These are phyloP conservation scores for Silene latifolia DNA, from an alignment of 148 eudicot genomes.

Conservation along the genomic window DNA sequence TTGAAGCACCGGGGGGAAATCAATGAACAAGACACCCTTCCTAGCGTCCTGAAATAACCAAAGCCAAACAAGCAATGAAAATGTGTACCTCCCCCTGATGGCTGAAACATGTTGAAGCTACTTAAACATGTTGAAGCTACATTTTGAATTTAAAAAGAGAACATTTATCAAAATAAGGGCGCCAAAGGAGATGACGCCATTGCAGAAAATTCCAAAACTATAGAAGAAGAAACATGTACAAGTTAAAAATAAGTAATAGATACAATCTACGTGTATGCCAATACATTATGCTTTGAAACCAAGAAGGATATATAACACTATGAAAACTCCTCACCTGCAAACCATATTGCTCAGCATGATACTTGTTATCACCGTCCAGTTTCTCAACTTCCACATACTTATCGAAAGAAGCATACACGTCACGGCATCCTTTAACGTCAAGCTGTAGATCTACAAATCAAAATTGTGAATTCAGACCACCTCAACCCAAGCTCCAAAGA, in stretches of 20 bases:
- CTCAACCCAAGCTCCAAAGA: neutral
- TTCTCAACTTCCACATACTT: conserved; percentile 95
- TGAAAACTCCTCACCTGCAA: conserved; percentile 56
- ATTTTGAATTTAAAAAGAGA: neutral
- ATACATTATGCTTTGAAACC: neutral
- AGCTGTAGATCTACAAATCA: conserved; percentile 76
- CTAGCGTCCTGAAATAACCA: conserved; percentile 70
- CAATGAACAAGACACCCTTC: conserved; percentile 83
- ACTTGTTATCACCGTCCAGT: conserved; percentile 90
- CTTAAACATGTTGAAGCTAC: neutral
- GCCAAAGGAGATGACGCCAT: neutral
- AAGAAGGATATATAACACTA: neutral
- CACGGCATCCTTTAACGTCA: conserved; percentile 94
- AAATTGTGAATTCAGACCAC: conserved; percentile 12
- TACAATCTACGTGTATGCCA: neutral
- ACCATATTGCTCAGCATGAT: conserved; percentile 85
- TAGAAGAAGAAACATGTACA: neutral
- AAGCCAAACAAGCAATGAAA: neutral
- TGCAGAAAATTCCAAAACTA: neutral
- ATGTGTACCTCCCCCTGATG: neutral
- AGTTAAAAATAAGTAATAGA: neutral
- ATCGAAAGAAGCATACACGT: conserved; percentile 95
- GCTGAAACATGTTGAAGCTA: too few relatives aligned
- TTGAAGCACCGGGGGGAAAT: conserved; percentile 83
- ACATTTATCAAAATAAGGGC: too few relatives aligned